phyloP scores from a whole-genome alignment of 2,329 filamentous ascomycete genomes.

The Cladosporium sp. region DNA sequence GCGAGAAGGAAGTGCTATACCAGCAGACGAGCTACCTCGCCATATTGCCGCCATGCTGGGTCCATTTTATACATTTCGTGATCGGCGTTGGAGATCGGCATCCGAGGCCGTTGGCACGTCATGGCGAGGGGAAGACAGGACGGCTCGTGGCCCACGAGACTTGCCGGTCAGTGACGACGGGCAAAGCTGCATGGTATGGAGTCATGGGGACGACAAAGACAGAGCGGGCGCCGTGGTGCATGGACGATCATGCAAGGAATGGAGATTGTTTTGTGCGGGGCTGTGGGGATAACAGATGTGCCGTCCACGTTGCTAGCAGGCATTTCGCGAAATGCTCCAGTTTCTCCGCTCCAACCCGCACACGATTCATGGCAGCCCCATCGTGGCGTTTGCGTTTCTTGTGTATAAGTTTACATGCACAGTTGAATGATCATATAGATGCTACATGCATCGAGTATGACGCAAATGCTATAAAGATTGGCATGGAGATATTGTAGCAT shows the following conservation, averaged over 20 bases:
- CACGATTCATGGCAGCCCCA: slow-evolving; percentile 1
- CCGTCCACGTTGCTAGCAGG: slow-evolving; percentile 4
- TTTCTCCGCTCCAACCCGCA: slow-evolving; percentile 13
- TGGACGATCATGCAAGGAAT: slow-evolving; percentile 17
- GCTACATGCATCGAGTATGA: neutral
- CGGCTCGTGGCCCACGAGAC: slow-evolving; percentile 3
- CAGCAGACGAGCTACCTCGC: neutral
- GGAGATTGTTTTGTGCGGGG: slow-evolving; percentile 19
- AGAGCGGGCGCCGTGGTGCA: slow-evolving; percentile 11
- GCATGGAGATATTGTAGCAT: neutral
- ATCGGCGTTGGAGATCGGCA: neutral
- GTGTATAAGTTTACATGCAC: neutral
- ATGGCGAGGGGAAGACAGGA: slow-evolving; percentile 2
- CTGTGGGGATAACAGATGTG: slow-evolving; percentile 5
- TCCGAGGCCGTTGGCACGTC: slow-evolving; percentile 2
- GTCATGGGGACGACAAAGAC: slow-evolving; percentile 16
- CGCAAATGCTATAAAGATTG: neutral
- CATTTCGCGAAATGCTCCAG: neutral
- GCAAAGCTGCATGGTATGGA: neutral
- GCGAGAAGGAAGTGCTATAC: neutral
- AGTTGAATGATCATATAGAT: neutral
- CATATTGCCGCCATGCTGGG: neutral
- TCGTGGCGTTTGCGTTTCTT: neutral
- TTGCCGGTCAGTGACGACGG: neutral
- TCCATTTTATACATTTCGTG: slow-evolving; percentile 4